Percentiles rank a stretch among this genome's conserved stretches.
Evolutionary conservation across 1,139 yeast species (phyloP).

Genomic region (Hansenula lynferdii): DNA sequence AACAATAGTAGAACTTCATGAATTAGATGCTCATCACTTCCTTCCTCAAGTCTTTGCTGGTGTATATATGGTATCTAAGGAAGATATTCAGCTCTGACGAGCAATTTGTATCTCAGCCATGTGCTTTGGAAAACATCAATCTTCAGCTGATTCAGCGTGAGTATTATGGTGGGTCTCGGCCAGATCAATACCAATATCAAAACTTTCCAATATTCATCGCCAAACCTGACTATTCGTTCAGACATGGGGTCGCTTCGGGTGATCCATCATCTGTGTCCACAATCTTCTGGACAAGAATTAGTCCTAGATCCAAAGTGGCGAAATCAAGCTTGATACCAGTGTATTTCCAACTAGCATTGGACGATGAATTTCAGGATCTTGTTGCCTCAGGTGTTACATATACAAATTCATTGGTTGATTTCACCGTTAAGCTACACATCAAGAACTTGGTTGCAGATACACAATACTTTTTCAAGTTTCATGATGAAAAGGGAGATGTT

Average conservation of each 20-base stretch:
- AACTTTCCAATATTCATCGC: slow-evolving; percentile 1
- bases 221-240: neutral
- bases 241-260: slow-evolving; percentile 3
- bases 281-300: slow-evolving; percentile 3
- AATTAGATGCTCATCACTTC: neutral
- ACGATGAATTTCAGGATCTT: neutral
- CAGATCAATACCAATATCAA: neutral
- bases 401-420: slow-evolving; percentile 2
- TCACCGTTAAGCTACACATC: slow-evolving; percentile 2
- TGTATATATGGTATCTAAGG: slow-evolving; percentile 1
- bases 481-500: neutral
- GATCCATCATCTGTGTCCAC: neutral
- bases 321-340: slow-evolving; percentile 3
- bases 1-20: no score
- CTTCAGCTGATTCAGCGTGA: slow-evolving; percentile 1
- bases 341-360: neutral
- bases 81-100: neutral
- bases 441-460: neutral
- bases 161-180: no score
- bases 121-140: neutral
- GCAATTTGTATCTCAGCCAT: neutral
- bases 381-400: neutral
- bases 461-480: slow-evolving; percentile 1
- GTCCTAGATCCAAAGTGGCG: neutral
- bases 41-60: neutral